Percentiles rank a stretch among this genome's conserved stretches.
Conservation (phyloP, 2,329 filamentous ascomycete species). For the Talaromyces atroroseus region DNA sequence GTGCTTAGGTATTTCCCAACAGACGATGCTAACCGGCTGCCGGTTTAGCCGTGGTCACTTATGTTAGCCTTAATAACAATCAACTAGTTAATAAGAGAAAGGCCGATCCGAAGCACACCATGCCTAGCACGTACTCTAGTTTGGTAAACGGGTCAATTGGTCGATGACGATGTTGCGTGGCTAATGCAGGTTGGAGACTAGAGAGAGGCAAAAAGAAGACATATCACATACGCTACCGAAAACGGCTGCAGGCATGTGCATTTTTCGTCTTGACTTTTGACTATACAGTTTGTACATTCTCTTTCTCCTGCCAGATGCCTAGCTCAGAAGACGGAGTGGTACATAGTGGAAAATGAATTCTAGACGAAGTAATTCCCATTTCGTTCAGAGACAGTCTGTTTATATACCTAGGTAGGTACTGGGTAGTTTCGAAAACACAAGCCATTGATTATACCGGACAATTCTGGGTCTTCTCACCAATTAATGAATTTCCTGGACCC, state of each 20-base stretch:
- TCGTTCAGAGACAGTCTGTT: not conserved
- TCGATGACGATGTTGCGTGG: constrained; percentile 3
- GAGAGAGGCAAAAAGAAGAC: not conserved
- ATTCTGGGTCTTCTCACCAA: not conserved
- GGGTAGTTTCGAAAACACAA: not conserved
- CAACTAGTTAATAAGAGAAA: not conserved
- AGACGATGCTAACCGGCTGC: not conserved
- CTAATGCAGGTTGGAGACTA: constrained; percentile 1
- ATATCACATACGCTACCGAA: constrained; percentile 9
- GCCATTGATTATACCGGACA: not conserved
- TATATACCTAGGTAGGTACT: not conserved
- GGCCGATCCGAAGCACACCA: not conserved
- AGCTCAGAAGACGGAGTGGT: not conserved
- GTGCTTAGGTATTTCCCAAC: no score
- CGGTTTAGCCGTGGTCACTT: not conserved
- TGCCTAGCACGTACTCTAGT: constrained; percentile 4
- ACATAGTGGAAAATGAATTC: not conserved
- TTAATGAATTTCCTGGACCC: not conserved
- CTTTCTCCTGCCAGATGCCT: not conserved
- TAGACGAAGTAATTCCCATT: not conserved
- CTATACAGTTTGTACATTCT: not conserved
- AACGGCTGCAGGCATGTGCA: not conserved
- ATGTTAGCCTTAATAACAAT: not conserved
- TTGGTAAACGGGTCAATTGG: not conserved
- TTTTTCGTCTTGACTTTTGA: not conserved